Conservation (phyloP, 225 moss, liverwort and hornwort species). For the Sphagnum contortum region DNA sequence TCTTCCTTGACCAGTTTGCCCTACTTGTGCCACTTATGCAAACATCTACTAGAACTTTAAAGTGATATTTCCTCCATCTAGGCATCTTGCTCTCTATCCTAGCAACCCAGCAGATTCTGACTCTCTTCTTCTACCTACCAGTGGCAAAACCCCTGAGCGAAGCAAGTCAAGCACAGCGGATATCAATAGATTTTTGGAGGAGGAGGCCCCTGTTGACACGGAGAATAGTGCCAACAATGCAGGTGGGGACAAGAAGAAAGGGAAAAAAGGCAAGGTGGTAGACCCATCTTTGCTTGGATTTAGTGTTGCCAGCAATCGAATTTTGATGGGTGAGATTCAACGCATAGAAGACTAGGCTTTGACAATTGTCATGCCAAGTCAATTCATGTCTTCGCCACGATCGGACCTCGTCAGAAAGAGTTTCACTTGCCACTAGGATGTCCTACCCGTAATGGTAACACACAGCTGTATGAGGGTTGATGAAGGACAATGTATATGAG, state of each 20-base stretch:
- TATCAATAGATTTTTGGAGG: constrained; percentile 38
- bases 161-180: constrained; percentile 30
- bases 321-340: constrained; percentile 99
- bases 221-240: constrained; percentile 20
- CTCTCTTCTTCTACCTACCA: constrained; percentile 15
- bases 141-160: constrained; percentile 61
- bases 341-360: constrained; percentile 77
- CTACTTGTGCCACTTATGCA: too few species aligned
- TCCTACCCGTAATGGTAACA: too few species aligned
- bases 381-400: too few species aligned
- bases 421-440: too few species aligned
- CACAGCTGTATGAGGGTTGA: too few species aligned
- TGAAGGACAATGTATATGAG: too few species aligned
- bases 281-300: constrained; percentile 89
- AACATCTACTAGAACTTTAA: too few species aligned
- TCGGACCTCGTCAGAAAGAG: too few species aligned
- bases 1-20: too few species aligned
- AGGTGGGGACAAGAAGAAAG: constrained; percentile 75
- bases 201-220: constrained; percentile 24
- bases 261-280: constrained; percentile 53
- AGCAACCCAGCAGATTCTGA: constrained; percentile 50
- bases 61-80: too few species aligned
- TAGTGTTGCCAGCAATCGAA: constrained; percentile 94
- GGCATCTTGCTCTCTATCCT: not conserved
- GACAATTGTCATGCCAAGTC: too few species aligned